phyloP scores from a whole-genome alignment of 106 monocot genomes.

The Dendrobium huoshanense region DNA sequence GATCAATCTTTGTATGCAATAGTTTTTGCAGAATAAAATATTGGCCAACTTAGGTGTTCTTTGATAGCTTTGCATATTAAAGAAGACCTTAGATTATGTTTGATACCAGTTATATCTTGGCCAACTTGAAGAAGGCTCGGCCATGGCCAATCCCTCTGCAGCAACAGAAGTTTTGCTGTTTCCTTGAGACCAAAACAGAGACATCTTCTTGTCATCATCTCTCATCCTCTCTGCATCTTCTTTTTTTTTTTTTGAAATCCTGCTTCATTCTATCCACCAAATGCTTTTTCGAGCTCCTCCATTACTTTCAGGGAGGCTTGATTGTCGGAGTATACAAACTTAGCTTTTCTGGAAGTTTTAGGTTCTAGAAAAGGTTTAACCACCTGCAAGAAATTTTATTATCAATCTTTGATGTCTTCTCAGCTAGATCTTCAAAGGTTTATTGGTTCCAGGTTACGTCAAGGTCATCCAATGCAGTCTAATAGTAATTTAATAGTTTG shows the following conservation, averaged over 20 bases:
- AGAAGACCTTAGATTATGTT: too few relatives aligned
- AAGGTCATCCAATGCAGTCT: too few relatives aligned
- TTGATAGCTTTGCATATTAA: too few relatives aligned
- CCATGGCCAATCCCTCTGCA: too few relatives aligned
- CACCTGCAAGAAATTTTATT: conserved; percentile 33
- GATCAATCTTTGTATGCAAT: too few relatives aligned
- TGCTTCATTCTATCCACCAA: conserved; percentile 49
- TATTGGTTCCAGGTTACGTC: too few relatives aligned
- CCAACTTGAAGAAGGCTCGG: neutral
- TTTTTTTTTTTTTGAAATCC: conserved; percentile 37
- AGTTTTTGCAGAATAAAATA: too few relatives aligned
- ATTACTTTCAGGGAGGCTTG: conserved; percentile 45
- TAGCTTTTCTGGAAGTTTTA: conserved; percentile 69
- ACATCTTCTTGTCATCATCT: conserved; percentile 74
- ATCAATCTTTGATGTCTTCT: too few relatives aligned
- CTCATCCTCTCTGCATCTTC: conserved; percentile 71
- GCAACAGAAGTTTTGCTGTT: neutral
- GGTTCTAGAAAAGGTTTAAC: conserved; percentile 73
- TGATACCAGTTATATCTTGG: too few relatives aligned
- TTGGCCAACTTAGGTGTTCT: too few relatives aligned
- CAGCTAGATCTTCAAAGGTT: too few relatives aligned
- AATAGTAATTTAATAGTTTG: too few relatives aligned
- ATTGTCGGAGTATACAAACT: conserved; percentile 69
- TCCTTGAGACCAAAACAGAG: conserved; percentile 32
- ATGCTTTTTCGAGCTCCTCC: conserved; percentile 54